phyloP scores from a whole-genome alignment of 805 yeast species.

The Ogataea paraovalis region DNA sequence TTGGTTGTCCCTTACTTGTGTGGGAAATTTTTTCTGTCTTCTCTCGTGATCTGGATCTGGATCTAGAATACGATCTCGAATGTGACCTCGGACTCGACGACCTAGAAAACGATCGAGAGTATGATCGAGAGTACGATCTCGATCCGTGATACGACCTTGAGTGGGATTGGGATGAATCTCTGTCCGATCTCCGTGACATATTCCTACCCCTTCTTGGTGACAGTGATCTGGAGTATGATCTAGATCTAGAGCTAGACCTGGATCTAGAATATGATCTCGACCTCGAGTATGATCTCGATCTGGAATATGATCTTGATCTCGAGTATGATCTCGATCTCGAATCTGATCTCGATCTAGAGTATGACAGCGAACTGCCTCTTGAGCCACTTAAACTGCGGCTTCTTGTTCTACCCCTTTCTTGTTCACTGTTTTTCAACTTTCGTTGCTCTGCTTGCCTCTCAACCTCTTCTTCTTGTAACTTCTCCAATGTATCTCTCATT shows the following conservation, averaged over 20 bases:
- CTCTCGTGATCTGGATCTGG: constrained; percentile 15
- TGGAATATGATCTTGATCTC: constrained; percentile 20
- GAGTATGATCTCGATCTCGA: constrained; percentile 7
- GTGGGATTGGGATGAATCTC: constrained; percentile 1
- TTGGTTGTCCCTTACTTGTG: too few species aligned
- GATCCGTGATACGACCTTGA: constrained; percentile 9
- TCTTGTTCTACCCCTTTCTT: constrained; percentile 2
- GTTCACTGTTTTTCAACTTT: constrained; percentile 6
- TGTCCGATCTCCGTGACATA: not conserved
- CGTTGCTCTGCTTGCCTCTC: constrained; percentile 5
- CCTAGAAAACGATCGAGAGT: not conserved
- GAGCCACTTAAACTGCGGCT: not conserved
- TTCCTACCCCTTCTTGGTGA: not conserved
- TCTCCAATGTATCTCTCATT: constrained; percentile 52
- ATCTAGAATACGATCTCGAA: constrained; percentile 4
- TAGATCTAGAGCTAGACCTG: constrained; percentile 8
- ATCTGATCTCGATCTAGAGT: constrained; percentile 12
- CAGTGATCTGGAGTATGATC: constrained; percentile 6
- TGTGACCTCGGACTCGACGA: not conserved
- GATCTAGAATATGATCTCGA: constrained; percentile 10
- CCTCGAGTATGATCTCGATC: constrained; percentile 11
- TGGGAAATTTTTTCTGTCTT: too few species aligned
- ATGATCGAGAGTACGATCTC: constrained; percentile 9
- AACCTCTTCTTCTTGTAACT: constrained; percentile 19
- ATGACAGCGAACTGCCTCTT: constrained; percentile 7